Base-by-base conservation (phyloP, 2,329 filamentous ascomycete genomes). In the Tympanopsis confertula region DNA sequence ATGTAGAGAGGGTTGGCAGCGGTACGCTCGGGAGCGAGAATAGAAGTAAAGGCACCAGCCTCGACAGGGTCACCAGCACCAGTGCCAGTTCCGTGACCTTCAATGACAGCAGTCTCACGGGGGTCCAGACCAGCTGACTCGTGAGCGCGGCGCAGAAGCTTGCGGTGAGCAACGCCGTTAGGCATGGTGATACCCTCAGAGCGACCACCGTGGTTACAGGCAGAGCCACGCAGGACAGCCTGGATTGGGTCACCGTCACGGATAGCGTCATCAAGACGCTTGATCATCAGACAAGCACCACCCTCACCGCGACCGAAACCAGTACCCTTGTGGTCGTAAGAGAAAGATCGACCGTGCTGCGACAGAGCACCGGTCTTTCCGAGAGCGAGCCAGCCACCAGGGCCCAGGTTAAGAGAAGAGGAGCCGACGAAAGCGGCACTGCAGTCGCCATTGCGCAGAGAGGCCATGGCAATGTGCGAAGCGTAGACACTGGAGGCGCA, bases 51-150 rank as follows among this genome's bases (percentile, higher is more conserved):
- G 10, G 50, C 56, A 12, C 35, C 39, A 14, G 52, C 52, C 41
- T 61, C 57, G 4, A 43, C 45, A 1, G 57, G 53, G 37, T 62
- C 59, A 4, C 59, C 60, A 3, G 51, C 47, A 4, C 41, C 40
- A 5, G 59, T 63, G 2, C 54, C 55, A 0, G 59, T 61, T 3
- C 55, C 59, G 32, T 63, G 59, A 5, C 50, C 50, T 38, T 63
- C 59, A 14, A 60, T 45, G 28, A 52, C 57, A 3, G 39, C 44
- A 3, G 51, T 49, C 10, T 47, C 37, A 12, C 35, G 18, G 1
- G 42, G 43, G 18, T 53, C 44, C 4, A 58, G 38, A 4, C 44
- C 44, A 18, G 51, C 53, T n/a, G 42, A 38, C 2, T 35, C 29
- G 19, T 56, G 53, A 2, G 54, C 50, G 5, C 51, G 32, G 0